These are phyloP conservation scores for Simmondsia chinensis DNA, from an alignment of 148 eudicot species.

Conservation along the genomic window DNA sequence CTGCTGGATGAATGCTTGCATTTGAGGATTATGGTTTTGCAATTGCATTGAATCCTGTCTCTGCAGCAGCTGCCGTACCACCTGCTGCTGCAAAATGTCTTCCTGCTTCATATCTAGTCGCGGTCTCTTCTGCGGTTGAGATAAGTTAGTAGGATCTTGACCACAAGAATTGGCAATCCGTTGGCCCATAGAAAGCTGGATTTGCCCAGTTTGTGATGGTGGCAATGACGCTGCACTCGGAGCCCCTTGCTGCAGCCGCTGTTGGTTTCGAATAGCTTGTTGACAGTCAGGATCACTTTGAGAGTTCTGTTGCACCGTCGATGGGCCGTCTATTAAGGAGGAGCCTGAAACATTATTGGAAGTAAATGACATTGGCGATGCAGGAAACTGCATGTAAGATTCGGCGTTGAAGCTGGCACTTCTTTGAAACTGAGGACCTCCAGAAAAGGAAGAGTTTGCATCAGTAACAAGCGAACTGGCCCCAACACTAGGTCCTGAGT, in stretches of 20 bases:
- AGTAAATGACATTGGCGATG: conserved; percentile 90
- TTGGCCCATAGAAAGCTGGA: conserved; percentile 35
- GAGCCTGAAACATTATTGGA: conserved; percentile 90
- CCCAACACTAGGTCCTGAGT: conserved; percentile 77
- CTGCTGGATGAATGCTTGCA: conserved; percentile 75
- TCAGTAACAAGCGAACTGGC: conserved; percentile 88
- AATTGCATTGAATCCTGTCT: conserved; percentile 71
- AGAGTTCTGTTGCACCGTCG: conserved; percentile 46
- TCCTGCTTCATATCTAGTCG: conserved; percentile 80
- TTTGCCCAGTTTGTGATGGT: conserved; percentile 46
- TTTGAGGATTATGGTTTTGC: conserved; percentile 59
- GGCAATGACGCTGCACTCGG: conserved; percentile 55
- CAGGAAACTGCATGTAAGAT: conserved; percentile 67
- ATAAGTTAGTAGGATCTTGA: conserved; percentile 49
- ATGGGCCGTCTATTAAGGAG: conserved; percentile 62
- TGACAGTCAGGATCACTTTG: conserved; percentile 57
- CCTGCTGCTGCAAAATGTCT: conserved; percentile 65
- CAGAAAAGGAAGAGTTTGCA: conserved; percentile 85
- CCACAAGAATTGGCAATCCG: conserved; percentile 40
- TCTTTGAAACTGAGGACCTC: conserved; percentile 79
- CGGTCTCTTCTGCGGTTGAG: conserved; percentile 78
- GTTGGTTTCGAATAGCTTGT: conserved; percentile 38
- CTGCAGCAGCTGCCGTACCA: conserved; percentile 60
- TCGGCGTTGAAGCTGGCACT: conserved; percentile 84
- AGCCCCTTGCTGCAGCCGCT: conserved; percentile 45